Evolutionary conservation across 2,329 filamentous ascomycete genomes (phyloP).

Genomic region (Penicillium janthinellum): DNA sequence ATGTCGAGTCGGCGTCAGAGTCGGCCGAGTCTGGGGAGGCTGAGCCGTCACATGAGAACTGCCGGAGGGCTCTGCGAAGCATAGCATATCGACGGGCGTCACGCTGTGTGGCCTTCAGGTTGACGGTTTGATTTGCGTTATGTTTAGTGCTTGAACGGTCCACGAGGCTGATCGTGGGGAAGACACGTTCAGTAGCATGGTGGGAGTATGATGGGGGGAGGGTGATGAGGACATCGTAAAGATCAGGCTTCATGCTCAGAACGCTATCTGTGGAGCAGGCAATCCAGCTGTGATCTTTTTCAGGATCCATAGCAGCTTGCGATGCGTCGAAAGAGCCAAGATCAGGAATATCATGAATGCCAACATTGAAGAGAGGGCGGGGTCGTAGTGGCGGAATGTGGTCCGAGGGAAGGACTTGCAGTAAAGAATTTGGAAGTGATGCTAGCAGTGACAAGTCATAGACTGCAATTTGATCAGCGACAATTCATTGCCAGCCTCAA

Average conservation of each 20-base stretch:
- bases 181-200: slow-evolving; percentile 63
- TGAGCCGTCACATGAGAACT: slow-evolving; percentile 27
- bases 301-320: slow-evolving; percentile 40
- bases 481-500: not conserved
- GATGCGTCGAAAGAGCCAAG: slow-evolving; percentile 64
- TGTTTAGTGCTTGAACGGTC: slow-evolving; percentile 58
- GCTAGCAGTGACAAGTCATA: slow-evolving; percentile 93
- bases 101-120: slow-evolving; percentile 81
- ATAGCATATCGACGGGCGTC: slow-evolving; percentile 79
- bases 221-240: slow-evolving; percentile 89
- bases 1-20: slow-evolving; percentile 44
- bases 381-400: slow-evolving; percentile 65
- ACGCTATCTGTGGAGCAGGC: slow-evolving; percentile 97
- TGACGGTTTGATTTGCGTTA: slow-evolving; percentile 29
- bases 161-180: slow-evolving; percentile 72
- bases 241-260: slow-evolving; percentile 76
- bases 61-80: slow-evolving; percentile 63
- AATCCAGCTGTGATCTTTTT: slow-evolving; percentile 70
- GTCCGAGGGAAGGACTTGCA: slow-evolving; percentile 66
- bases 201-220: slow-evolving; percentile 67
- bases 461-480: slow-evolving; percentile 56
- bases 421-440: slow-evolving; percentile 76
- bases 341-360: slow-evolving; percentile 86
- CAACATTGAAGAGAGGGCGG: slow-evolving; percentile 86
- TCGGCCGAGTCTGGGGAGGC: slow-evolving; percentile 33